Percentiles rank a stretch among this genome's conserved stretches.
phyloP scores from a whole-genome alignment of 176 grass and related monocot genomes.

The Poa annua region DNA sequence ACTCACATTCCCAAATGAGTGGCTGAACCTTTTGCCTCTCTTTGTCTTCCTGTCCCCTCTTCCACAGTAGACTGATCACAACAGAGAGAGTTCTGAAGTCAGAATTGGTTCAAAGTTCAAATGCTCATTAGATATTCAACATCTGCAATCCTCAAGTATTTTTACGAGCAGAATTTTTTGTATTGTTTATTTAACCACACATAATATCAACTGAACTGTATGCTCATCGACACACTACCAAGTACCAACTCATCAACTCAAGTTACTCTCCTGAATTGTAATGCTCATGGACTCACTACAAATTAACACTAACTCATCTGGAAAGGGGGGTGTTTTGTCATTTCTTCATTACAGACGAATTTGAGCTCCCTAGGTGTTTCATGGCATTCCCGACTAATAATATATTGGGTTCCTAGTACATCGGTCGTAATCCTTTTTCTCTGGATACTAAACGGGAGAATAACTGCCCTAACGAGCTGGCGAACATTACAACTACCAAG shows the following conservation, averaged over 20 bases:
- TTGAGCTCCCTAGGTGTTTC: not conserved
- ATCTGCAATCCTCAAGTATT: not conserved
- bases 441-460: not conserved
- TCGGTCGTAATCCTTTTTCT: not conserved
- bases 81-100: slow-evolving; percentile 18
- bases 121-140: not conserved
- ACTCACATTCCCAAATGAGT: slow-evolving; percentile 79
- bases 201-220: not conserved
- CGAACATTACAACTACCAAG: not conserved
- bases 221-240: not conserved
- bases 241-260: too few species aligned
- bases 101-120: slow-evolving; percentile 14
- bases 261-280: too few species aligned
- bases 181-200: not conserved
- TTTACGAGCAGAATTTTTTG: not conserved
- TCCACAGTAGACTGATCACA: slow-evolving; percentile 65
- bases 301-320: not conserved
- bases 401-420: not conserved
- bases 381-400: not conserved
- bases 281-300: not conserved
- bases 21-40: slow-evolving; percentile 78
- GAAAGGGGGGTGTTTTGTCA: not conserved
- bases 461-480: not conserved
- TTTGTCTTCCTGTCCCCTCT: slow-evolving; percentile 79
- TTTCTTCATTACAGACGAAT: not conserved